Percentiles rank a stretch among this genome's conserved stretches.
Conservation (phyloP, 306 rosid genomes). For the Astragalus glycyphyllos region DNA sequence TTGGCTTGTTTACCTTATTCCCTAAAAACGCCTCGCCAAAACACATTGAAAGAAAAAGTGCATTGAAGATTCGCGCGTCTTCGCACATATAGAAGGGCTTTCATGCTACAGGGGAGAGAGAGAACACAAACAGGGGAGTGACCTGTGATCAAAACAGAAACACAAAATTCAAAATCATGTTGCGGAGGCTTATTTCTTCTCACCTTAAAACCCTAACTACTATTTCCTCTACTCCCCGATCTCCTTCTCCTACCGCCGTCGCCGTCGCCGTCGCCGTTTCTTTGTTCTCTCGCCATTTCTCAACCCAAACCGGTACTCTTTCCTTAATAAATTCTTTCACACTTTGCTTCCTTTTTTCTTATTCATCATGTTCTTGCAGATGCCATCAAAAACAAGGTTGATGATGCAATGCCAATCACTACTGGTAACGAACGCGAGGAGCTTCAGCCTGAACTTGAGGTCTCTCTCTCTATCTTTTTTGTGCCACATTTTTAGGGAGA, state of each 20-base stretch:
- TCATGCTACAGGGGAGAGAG: no score
- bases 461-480: slow-evolving; percentile 24
- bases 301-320: slow-evolving; percentile 59
- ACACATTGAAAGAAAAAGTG: no score
- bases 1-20: no score
- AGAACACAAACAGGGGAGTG: slow-evolving; percentile 24
- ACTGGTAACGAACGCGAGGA: slow-evolving; percentile 37
- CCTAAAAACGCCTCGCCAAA: no score
- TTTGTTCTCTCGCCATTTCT: slow-evolving; percentile 47
- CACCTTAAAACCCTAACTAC: slow-evolving; percentile 65
- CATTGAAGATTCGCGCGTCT: no score
- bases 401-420: no score
- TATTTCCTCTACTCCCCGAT: slow-evolving; percentile 48
- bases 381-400: slow-evolving; percentile 37
- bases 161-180: slow-evolving; percentile 47
- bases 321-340: neutral
- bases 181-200: slow-evolving; percentile 73
- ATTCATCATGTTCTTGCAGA: slow-evolving; percentile 35
- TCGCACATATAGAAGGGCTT: no score
- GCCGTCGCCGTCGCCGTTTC: slow-evolving; percentile 43
- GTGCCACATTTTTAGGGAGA: neutral
- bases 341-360: neutral
- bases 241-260: slow-evolving; percentile 46
- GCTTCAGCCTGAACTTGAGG: slow-evolving; percentile 79
- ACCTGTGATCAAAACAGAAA: slow-evolving; percentile 42